phyloP scores from a whole-genome alignment of 768 basidiomycete genomes.

The Russula compacta region DNA sequence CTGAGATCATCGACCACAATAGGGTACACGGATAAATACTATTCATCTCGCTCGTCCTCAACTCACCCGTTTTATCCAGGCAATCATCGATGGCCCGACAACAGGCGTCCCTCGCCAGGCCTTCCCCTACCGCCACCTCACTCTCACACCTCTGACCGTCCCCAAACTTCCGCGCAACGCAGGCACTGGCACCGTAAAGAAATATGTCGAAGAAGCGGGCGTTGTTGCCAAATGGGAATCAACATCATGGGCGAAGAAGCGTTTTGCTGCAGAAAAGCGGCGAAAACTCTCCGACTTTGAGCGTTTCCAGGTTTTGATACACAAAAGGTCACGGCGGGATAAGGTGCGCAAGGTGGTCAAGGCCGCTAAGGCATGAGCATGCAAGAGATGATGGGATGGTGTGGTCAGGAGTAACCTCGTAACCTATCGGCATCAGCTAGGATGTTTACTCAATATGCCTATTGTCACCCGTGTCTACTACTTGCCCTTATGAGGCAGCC shows the following conservation, averaged over 20 bases:
- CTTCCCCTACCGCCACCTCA: constrained; percentile 85
- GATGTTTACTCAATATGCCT: neutral
- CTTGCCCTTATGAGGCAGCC: neutral
- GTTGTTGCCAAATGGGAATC: constrained; percentile 83
- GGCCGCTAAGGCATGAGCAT: constrained; percentile 43
- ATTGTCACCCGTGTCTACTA: neutral
- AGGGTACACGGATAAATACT: constrained; percentile 47
- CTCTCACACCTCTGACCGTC: constrained; percentile 80
- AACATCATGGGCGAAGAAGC: constrained; percentile 83
- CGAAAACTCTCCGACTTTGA: constrained; percentile 82
- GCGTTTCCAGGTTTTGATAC: constrained; percentile 79
- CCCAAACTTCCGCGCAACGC: constrained; percentile 82
- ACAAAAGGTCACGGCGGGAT: constrained; percentile 84
- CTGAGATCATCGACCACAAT: constrained; percentile 98
- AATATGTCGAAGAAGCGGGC: constrained; percentile 79
- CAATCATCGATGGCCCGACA: constrained; percentile 89
- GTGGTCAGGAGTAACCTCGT: neutral
- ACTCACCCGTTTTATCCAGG: constrained; percentile 39
- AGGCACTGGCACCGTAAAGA: constrained; percentile 72
- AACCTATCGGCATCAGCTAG: neutral
- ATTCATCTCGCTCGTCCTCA: neutral
- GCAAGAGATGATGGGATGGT: neutral
- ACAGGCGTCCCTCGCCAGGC: constrained; percentile 89
- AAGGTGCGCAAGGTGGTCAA: constrained; percentile 58
- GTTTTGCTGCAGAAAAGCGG: constrained; percentile 63